Base-by-base conservation (phyloP, 139 green algal genomes). In the Closterium sp. region DNA sequence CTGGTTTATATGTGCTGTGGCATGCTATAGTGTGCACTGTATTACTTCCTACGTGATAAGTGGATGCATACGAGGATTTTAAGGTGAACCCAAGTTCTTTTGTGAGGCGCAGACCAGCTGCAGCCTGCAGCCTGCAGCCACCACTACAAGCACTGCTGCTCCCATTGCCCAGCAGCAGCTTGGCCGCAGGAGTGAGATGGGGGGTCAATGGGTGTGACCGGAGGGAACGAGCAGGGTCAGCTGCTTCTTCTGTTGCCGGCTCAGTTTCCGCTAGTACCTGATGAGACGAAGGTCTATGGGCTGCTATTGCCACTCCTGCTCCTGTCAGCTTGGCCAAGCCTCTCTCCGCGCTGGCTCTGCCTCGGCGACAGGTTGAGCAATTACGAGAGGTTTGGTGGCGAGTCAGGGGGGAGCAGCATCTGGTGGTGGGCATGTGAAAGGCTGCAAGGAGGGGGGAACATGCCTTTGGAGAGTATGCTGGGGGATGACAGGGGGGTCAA, bases 251-350 rank as follows among this genome's bases (percentile, higher is more conserved):
- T 10, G 23, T 19, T 76, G 55, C 55, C 5, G 55, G 10, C 38
- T 66, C 38, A 66, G 10, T 23, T 12, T 66, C 55, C n/a, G n/a
- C n/a, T n/a, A n/a, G n/a, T n/a, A n/a, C n/a, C n/a, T n/a, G 25
- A 76, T 3, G 16, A 76, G 88, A 91, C 25, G 88, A 91, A 23
- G 88, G 92, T 89, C 88, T 25, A 21, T 91, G 88, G 88, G 88
- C 88, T 32, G 30, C 88, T 7, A 91, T 91, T 91, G 88, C 88
- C 25, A 84, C 88, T 91, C 88, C 88, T 76, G 55, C 55, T 28
- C 55, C 55, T 76, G 55, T 76, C 55, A 76, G 55, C 88, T 32
- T 16, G 2, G 31, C 88, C n/a, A 90, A 32, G 30, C 30, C 88
- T 89, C 31, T n/a, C n/a, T 66, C 81, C 88, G 30, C 8, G 84